Evolutionary conservation across 73 alveolate species (phyloP).

Genomic region (Paramecium pentaurelia): DNA sequence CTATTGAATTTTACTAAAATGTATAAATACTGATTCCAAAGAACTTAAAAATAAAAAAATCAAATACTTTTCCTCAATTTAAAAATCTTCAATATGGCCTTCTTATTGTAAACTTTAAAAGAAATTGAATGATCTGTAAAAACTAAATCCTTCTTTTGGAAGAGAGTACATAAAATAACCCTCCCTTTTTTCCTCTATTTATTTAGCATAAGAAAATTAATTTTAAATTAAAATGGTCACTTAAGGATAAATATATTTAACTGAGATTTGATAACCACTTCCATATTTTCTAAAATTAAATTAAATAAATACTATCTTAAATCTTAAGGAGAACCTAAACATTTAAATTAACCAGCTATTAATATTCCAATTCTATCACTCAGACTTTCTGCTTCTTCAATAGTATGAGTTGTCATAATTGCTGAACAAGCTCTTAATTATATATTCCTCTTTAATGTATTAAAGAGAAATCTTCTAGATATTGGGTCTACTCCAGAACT

Average conservation of each 20-base stretch:
- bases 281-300: constrained; percentile 64
- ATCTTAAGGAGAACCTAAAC: constrained; percentile 74
- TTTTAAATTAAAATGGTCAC: neutral
- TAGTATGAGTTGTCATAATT: constrained; percentile 88
- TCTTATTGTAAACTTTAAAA: neutral
- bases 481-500: constrained; percentile 96
- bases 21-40: constrained; percentile 7
- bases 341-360: constrained; percentile 78
- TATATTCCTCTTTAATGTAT: constrained; percentile 73
- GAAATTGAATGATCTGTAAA: neutral
- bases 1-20: neutral
- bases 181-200: neutral
- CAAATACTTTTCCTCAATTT: neutral
- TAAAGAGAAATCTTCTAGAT: constrained; percentile 82
- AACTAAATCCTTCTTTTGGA: constrained; percentile 24
- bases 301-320: constrained; percentile 31
- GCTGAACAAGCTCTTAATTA: constrained; percentile 64
- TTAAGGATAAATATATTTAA: constrained; percentile 43
- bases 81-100: neutral
- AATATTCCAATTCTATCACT: constrained; percentile 85
- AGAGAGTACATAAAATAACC: neutral
- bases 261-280: constrained; percentile 67
- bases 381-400: constrained; percentile 93
- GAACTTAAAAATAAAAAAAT: neutral
- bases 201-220: neutral